Percentiles rank a stretch among this genome's conserved stretches.
These are phyloP conservation scores for Aurinia saxatilis DNA, from an alignment of 345 rosid genomes.

Conservation along the genomic window DNA sequence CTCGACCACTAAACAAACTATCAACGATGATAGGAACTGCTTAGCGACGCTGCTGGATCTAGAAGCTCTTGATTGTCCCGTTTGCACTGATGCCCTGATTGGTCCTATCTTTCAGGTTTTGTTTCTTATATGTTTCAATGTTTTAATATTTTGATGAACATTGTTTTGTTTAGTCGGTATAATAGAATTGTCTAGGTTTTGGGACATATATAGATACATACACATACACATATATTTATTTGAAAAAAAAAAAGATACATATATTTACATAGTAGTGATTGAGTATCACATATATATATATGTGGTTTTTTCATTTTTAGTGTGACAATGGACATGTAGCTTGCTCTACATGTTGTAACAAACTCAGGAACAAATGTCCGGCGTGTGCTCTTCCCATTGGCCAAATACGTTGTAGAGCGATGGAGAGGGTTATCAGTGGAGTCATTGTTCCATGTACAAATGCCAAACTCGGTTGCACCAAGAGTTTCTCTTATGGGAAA, in stretches of 20 bases:
- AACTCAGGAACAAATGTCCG: constrained; percentile 36
- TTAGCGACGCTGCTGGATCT: background rate
- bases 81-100: background rate
- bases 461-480: constrained; percentile 33
- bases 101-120: background rate
- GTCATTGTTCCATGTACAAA: constrained; percentile 31
- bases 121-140: no score
- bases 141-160: no score
- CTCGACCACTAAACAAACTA: no score
- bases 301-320: constrained; percentile 12
- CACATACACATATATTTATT: no score
- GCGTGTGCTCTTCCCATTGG: constrained; percentile 36
- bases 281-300: no score
- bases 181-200: no score
- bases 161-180: no score
- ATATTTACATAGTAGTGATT: no score
- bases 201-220: no score
- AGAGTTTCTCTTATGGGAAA: constrained; percentile 17
- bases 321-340: constrained; percentile 56
- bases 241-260: no score
- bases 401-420: constrained; percentile 39
- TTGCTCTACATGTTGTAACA: constrained; percentile 38
- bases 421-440: constrained; percentile 40
- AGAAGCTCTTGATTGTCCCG: background rate
- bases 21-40: background rate